These are phyloP conservation scores for Geopyxis carbonaria DNA, from an alignment of 495 filamentous ascomycete genomes.

Conservation along the genomic window DNA sequence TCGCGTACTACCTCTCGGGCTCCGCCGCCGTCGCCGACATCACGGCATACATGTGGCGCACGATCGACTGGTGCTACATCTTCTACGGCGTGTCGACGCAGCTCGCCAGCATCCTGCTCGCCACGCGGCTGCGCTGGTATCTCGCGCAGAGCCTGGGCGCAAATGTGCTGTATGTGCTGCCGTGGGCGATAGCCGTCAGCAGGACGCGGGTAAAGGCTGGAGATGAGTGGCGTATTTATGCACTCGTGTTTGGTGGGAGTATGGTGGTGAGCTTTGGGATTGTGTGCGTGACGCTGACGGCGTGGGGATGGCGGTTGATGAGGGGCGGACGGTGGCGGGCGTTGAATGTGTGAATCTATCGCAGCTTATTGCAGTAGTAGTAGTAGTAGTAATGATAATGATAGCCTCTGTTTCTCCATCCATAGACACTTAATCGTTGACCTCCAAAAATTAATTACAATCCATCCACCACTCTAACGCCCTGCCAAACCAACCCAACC, in stretches of 20 bases:
- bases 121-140: constrained; percentile 50
- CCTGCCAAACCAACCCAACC: too few species aligned
- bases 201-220: constrained; percentile 31
- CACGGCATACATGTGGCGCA: constrained; percentile 52
- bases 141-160: constrained; percentile 44
- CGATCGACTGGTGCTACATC: constrained; percentile 59
- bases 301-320: constrained; percentile 41
- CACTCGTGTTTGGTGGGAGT: constrained; percentile 51
- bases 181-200: constrained; percentile 50
- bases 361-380: too few species aligned
- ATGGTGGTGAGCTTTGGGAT: constrained; percentile 49
- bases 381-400: too few species aligned
- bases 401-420: too few species aligned
- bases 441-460: too few species aligned
- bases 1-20: constrained; percentile 43
- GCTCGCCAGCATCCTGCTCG: constrained; percentile 45
- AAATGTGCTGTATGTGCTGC: constrained; percentile 50
- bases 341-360: too few species aligned
- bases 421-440: too few species aligned
- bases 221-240: constrained; percentile 49
- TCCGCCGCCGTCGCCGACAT: constrained; percentile 41
- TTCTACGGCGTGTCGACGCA: constrained; percentile 53
- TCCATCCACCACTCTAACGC: too few species aligned
- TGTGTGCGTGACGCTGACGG: constrained; percentile 31
- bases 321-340: too few species aligned